Evolutionary conservation across 2,329 filamentous ascomycete species (phyloP).

Genomic region (Magnaporthiopsis incrustans): DNA sequence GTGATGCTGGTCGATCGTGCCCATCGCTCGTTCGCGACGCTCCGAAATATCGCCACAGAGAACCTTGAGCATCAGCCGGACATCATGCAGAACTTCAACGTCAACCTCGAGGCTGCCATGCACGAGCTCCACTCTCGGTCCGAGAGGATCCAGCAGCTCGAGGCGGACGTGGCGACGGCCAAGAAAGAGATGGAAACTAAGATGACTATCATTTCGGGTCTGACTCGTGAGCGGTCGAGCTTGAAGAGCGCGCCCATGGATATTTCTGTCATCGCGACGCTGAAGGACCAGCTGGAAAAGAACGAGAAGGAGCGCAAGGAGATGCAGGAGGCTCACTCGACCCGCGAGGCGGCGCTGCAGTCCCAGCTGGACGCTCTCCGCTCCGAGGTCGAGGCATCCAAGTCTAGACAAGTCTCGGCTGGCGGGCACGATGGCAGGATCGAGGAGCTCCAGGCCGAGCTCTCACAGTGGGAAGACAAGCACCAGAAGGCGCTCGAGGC

Average conservation of each 20-base stretch:
- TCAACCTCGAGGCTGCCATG: constrained; percentile 86
- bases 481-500: constrained; percentile 63
- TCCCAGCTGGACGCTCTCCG: constrained; percentile 64
- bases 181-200: constrained; percentile 97
- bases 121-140: constrained; percentile 81
- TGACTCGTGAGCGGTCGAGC: constrained; percentile 88
- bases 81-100: constrained; percentile 83
- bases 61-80: constrained; percentile 78
- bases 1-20: constrained; percentile 82
- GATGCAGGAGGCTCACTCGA: constrained; percentile 64
- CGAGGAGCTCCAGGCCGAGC: constrained; percentile 59
- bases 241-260: constrained; percentile 79
- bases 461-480: constrained; percentile 67
- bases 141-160: constrained; percentile 83
- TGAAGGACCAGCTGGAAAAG: constrained; percentile 81
- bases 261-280: constrained; percentile 78
- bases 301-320: constrained; percentile 73
- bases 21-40: constrained; percentile 80
- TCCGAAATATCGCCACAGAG: constrained; percentile 81
- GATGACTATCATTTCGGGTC: constrained; percentile 87
- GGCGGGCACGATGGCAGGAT: constrained; percentile 49
- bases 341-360: constrained; percentile 66
- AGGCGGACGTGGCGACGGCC: constrained; percentile 71
- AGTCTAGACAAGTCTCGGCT: constrained; percentile 2
- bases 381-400: constrained; percentile 34